A percentile compares a stretch with the other conserved stretches of the same genome.
Conservation (phyloP, 768 basidiomycete genomes). For the Coprinopsis sp. region DNA sequence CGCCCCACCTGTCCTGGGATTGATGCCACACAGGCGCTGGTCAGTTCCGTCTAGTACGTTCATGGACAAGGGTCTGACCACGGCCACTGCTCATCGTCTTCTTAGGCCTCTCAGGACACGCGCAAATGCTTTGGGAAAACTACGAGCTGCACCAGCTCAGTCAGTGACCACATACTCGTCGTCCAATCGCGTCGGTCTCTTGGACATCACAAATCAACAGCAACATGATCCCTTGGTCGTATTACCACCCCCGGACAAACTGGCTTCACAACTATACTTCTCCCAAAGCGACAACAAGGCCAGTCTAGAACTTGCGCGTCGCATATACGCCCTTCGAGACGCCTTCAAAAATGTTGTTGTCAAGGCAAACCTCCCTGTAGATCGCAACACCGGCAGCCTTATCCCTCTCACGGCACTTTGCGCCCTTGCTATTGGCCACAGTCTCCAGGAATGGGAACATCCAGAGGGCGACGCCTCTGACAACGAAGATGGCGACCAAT, state of each 20-base stretch:
- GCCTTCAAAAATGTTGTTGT: constrained; percentile 47
- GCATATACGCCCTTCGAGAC: constrained; percentile 50
- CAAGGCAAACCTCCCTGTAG: constrained; percentile 24
- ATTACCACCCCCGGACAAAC: constrained; percentile 25
- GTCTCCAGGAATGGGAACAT: constrained; percentile 27
- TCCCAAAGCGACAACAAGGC: constrained; percentile 15
- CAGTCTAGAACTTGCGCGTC: constrained; percentile 40
- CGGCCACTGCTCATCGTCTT: constrained; percentile 34
- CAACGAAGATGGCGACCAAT: not conserved
- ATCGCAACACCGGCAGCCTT: constrained; percentile 17
- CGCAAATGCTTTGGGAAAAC: constrained; percentile 31
- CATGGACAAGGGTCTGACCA: constrained; percentile 3
- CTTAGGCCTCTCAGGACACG: constrained; percentile 46
- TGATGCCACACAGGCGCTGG: too few relatives aligned
- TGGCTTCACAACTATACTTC: constrained; percentile 28
- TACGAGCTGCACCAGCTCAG: constrained; percentile 17
- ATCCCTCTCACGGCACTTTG: constrained; percentile 36
- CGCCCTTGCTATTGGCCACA: constrained; percentile 47
- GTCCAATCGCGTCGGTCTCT: constrained; percentile 11
- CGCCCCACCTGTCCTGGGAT: too few relatives aligned
- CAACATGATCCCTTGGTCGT: constrained; percentile 5
- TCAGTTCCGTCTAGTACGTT: too few relatives aligned
- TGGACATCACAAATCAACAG: constrained; percentile 24
- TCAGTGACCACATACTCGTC: constrained; percentile 9
- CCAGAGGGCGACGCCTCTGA: constrained; percentile 6